These are phyloP conservation scores for Trichosporon ovoides DNA, from an alignment of 1,284 basidiomycete genomes.

Conservation along the genomic window DNA sequence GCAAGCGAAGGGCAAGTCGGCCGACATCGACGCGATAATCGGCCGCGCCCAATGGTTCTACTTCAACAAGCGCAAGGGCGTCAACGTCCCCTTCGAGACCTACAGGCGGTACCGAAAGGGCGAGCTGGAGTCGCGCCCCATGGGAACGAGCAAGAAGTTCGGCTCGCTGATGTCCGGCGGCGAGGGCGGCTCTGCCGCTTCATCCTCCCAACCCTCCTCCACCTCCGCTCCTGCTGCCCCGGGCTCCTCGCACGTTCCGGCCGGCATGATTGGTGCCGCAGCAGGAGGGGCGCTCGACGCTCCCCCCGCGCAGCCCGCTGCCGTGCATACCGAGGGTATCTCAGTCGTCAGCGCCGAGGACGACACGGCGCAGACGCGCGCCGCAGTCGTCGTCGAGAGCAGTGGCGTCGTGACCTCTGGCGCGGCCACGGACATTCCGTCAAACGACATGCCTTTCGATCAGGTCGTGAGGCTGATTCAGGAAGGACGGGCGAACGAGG, in stretches of 20 bases:
- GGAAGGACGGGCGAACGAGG: slow-evolving; percentile 32
- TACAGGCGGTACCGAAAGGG: slow-evolving; percentile 12
- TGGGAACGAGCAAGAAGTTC: slow-evolving; percentile 7
- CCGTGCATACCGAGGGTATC: neutral
- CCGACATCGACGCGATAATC: slow-evolving; percentile 40
- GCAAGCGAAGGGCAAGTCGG: slow-evolving; percentile 30
- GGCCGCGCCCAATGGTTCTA: slow-evolving; percentile 44
- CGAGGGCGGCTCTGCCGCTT: too few relatives aligned
- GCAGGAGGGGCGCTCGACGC: neutral
- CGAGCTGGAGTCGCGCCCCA: slow-evolving; percentile 19
- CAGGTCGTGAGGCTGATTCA: slow-evolving; percentile 28
- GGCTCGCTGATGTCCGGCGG: slow-evolving; percentile 1
- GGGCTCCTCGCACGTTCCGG: too few relatives aligned
- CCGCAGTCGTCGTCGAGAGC: slow-evolving; percentile 10
- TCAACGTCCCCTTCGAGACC: slow-evolving; percentile 14
- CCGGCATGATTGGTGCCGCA: too few relatives aligned
- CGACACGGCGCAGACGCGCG: slow-evolving; percentile 4
- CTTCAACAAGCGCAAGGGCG: slow-evolving; percentile 18
- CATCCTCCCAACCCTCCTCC: too few relatives aligned
- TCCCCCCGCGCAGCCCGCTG: too few relatives aligned
- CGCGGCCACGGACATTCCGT: neutral
- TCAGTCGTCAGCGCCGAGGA: neutral
- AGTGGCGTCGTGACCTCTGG: neutral
- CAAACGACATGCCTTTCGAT: slow-evolving; percentile 12
- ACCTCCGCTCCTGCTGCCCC: too few relatives aligned